phyloP scores from a whole-genome alignment of 2,329 filamentous ascomycete genomes.

The Monascus ruber region DNA sequence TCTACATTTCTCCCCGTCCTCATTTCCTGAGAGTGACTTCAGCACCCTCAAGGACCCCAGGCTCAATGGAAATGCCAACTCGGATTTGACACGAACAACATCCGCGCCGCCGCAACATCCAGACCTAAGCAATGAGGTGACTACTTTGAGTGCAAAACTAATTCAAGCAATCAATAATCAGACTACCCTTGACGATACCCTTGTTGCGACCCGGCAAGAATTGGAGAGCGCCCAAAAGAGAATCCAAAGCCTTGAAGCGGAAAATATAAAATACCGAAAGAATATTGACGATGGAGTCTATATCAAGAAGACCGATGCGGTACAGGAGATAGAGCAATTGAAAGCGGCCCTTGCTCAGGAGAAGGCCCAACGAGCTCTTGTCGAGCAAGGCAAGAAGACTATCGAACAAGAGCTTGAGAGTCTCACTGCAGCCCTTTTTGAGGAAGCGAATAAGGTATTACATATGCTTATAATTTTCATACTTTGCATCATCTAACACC shows the following conservation, averaged over 20 bases:
- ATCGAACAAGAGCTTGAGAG: conserved; percentile 90
- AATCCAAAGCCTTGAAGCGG: conserved; percentile 57
- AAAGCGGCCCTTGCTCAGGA: conserved; percentile 53
- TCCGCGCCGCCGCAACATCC: conserved; percentile 38
- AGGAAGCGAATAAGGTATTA: conserved; percentile 77
- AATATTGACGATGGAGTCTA: conserved; percentile 63
- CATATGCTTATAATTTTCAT: not conserved
- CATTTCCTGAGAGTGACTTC: conserved; percentile 30
- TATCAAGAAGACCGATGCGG: conserved; percentile 62
- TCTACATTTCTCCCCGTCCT: conserved; percentile 12
- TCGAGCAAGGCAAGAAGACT: conserved; percentile 69
- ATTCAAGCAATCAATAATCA: conserved; percentile 97
- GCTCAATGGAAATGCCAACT: conserved; percentile 20
- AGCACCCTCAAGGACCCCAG: conserved; percentile 37
- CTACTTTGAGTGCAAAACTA: conserved; percentile 84
- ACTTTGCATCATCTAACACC: conserved; percentile 6
- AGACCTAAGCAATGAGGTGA: conserved; percentile 64
- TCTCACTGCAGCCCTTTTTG: conserved; percentile 84
- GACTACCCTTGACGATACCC: conserved; percentile 76
- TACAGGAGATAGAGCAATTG: conserved; percentile 56
- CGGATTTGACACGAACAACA: conserved; percentile 24
- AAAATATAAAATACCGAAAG: conserved; percentile 57
- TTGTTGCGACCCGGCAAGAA: conserved; percentile 73
- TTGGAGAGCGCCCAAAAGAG: conserved; percentile 60
- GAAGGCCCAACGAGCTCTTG: conserved; percentile 50